Conservation (phyloP, 164 flowering plant species). For the Magnolia changhungtana region DNA sequence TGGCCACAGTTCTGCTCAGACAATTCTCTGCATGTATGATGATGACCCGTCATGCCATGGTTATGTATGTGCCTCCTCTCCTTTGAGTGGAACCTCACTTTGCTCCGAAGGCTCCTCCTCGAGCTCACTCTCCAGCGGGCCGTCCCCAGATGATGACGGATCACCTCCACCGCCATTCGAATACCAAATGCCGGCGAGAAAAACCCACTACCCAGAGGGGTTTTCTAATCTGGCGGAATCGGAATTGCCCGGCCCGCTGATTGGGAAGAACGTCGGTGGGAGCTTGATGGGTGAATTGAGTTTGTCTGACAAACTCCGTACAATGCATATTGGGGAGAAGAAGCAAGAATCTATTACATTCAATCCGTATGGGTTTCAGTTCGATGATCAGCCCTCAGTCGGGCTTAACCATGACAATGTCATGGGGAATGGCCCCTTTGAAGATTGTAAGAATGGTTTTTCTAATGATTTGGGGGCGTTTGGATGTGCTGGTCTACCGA, state of each 20-base stretch:
- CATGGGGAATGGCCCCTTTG: conserved; percentile 12
- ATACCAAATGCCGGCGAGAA: conserved; percentile 6
- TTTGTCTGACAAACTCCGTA: conserved; percentile 25
- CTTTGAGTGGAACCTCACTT: conserved; percentile 29
- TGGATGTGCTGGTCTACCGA: neutral
- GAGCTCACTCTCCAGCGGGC: conserved; percentile 8
- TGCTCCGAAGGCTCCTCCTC: conserved; percentile 35
- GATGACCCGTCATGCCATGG: conserved; percentile 13
- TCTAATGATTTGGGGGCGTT: conserved; percentile 8
- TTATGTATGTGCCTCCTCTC: conserved; percentile 26
- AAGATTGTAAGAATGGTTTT: conserved; percentile 16
- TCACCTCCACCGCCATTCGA: conserved; percentile 21
- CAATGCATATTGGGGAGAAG: conserved; percentile 30
- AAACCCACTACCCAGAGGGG: conserved; percentile 16
- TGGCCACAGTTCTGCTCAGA: conserved; percentile 6
- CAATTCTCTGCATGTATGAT: conserved; percentile 22
- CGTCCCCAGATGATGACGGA: conserved; percentile 10
- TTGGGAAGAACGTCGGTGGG: conserved; percentile 16
- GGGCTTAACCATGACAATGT: conserved; percentile 11
- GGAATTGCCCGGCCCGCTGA: conserved; percentile 15
- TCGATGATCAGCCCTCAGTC: conserved; percentile 5
- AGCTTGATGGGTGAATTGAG: conserved; percentile 21
- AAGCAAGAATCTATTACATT: conserved; percentile 8
- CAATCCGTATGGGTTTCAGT: conserved; percentile 21
- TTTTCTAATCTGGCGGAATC: conserved; percentile 17